Conservation (phyloP, 2,329 filamentous ascomycete genomes). For the Colletotrichum tropicicola region DNA sequence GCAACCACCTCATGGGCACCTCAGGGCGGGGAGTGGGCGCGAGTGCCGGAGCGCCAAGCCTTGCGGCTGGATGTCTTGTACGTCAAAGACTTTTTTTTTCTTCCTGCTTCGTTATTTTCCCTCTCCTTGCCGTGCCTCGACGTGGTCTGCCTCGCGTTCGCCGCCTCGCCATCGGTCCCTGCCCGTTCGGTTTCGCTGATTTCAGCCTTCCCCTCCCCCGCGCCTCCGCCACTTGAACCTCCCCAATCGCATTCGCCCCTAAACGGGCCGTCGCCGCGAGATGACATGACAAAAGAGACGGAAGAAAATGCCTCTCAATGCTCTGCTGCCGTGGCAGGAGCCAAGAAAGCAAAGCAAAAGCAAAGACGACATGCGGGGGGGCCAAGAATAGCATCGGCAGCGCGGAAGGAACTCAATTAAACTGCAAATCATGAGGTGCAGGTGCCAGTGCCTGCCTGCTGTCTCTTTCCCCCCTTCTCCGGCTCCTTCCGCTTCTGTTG, state of each 20-base stretch:
- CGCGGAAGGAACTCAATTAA: conserved; percentile 4
- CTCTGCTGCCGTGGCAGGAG: no score
- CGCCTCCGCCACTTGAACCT: background rate
- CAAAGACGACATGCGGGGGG: background rate
- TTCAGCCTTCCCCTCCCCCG: background rate
- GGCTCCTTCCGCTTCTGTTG: background rate
- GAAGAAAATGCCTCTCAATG: background rate
- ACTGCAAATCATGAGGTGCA: background rate
- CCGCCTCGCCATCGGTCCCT: background rate
- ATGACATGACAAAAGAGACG: background rate
- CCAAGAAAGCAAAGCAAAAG: background rate
- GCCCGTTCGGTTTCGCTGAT: background rate
- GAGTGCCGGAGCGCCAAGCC: conserved; percentile 1
- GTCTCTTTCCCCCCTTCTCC: background rate
- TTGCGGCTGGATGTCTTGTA: background rate
- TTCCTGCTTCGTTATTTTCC: background rate
- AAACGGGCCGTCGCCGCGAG: background rate
- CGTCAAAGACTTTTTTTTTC: background rate
- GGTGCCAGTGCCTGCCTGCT: background rate
- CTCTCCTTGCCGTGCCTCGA: background rate
- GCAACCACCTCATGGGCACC: background rate
- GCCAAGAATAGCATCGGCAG: background rate
- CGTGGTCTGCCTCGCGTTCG: background rate
- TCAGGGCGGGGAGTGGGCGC: no score
- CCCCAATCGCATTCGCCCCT: background rate